These are phyloP conservation scores for Kazachstania taianensis DNA, from an alignment of 805 yeast genomes.

Conservation along the genomic window DNA sequence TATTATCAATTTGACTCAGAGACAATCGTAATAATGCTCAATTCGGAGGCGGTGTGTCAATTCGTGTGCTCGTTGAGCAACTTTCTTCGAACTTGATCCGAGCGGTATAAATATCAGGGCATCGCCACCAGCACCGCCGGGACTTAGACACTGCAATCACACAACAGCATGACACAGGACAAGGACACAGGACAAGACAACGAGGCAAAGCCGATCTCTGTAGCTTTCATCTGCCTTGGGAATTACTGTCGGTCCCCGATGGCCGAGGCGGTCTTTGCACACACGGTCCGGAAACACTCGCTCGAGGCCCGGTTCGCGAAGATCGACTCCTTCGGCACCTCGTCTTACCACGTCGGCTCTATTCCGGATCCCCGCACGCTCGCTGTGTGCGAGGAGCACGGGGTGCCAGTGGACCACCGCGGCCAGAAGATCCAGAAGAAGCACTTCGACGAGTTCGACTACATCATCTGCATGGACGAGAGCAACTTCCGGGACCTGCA, in stretches of 20 bases:
- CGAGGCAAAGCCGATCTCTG: slow-evolving; percentile 36
- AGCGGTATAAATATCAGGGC: no score
- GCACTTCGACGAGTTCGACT: slow-evolving; percentile 53
- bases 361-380: slow-evolving; percentile 69
- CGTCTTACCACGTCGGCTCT: slow-evolving; percentile 76
- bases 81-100: no score
- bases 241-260: slow-evolving; percentile 93
- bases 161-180: no score
- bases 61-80: no score
- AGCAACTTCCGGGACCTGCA: slow-evolving; percentile 44
- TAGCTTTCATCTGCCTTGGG: slow-evolving; percentile 87
- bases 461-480: slow-evolving; percentile 63
- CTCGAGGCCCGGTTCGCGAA: slow-evolving; percentile 33
- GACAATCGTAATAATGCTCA: no score
- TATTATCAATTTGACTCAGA: no score
- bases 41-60: no score
- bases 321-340: slow-evolving; percentile 86
- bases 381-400: slow-evolving; percentile 55
- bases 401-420: slow-evolving; percentile 61
- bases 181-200: no score
- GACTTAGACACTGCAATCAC: no score
- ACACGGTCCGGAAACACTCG: slow-evolving; percentile 45
- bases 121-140: no score
- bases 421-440: slow-evolving; percentile 56
- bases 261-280: slow-evolving; percentile 89